Conservation (phyloP, 108 stramenopile species). For the Aurantiochytrium sp. region DNA sequence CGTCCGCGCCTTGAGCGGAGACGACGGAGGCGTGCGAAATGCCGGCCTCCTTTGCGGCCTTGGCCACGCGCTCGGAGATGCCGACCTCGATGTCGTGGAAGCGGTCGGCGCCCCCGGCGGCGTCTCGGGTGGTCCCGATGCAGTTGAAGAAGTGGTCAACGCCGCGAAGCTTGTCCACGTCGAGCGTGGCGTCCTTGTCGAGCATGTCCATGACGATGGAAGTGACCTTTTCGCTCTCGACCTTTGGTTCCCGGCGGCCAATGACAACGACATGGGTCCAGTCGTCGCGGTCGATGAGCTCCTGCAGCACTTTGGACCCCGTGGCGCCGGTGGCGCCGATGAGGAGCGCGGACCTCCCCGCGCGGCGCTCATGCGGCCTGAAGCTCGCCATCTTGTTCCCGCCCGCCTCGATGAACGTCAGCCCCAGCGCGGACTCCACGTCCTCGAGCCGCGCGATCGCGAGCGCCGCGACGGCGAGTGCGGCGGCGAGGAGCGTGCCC, state of each 20-base stretch:
- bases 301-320: background rate
- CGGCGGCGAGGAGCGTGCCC: no score
- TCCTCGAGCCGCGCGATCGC: background rate
- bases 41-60: slow-evolving; percentile 1
- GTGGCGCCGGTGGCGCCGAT: slow-evolving; percentile 23
- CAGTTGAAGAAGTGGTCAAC: background rate
- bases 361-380: background rate
- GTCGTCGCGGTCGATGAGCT: background rate
- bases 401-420: background rate
- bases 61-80: background rate
- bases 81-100: slow-evolving; percentile 23
- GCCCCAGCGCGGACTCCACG: background rate
- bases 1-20: background rate
- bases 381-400: background rate
- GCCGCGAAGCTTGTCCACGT: background rate
- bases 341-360: background rate
- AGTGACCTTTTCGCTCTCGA: slow-evolving; percentile 14
- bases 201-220: background rate
- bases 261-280: background rate
- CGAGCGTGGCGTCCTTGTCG: background rate
- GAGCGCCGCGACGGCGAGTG: no score
- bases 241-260: background rate
- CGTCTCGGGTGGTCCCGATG: background rate
- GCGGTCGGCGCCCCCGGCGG: background rate
- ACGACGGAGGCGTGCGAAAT: slow-evolving; percentile 4